Evolutionary conservation across 2,329 filamentous ascomycete species (phyloP).

Genomic region (Fusarium sp.): DNA sequence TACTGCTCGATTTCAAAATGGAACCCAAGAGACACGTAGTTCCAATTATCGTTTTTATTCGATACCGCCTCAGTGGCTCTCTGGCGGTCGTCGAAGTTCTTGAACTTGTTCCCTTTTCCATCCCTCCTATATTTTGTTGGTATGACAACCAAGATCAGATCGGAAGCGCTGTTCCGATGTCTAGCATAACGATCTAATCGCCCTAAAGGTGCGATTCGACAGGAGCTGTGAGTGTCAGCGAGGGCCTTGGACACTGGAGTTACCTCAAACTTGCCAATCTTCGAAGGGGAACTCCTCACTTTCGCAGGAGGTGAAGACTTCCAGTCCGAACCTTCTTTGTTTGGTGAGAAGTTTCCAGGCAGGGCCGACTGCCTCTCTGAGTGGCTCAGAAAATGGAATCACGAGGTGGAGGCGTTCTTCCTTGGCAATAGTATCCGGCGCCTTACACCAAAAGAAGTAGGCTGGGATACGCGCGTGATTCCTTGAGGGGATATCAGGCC

Average conservation of each 20-base stretch:
- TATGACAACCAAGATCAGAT: neutral
- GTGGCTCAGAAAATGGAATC: too few relatives aligned
- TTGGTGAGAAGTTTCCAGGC: neutral
- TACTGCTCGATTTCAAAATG: too few relatives aligned
- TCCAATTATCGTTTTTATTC: neutral
- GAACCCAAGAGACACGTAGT: neutral
- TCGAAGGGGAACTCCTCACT: too few relatives aligned
- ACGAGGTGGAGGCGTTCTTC: neutral
- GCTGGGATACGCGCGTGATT: too few relatives aligned
- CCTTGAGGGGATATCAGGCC: too few relatives aligned
- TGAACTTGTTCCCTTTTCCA: too few relatives aligned
- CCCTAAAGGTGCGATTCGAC: too few relatives aligned
- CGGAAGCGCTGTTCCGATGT: fast-evolving
- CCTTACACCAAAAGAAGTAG: constrained; percentile 9
- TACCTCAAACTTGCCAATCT: too few relatives aligned
- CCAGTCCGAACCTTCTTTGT: neutral
- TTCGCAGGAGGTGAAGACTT: neutral
- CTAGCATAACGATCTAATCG: neutral
- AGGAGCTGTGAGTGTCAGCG: too few relatives aligned
- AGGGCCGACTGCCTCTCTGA: too few relatives aligned
- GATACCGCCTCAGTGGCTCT: neutral
- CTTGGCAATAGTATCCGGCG: neutral
- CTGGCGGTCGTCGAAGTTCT: neutral
- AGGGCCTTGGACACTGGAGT: too few relatives aligned
- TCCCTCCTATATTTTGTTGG: too few relatives aligned